Evolutionary conservation across 768 basidiomycete species (phyloP).

Genomic region (Thelephora aurantiotincta): DNA sequence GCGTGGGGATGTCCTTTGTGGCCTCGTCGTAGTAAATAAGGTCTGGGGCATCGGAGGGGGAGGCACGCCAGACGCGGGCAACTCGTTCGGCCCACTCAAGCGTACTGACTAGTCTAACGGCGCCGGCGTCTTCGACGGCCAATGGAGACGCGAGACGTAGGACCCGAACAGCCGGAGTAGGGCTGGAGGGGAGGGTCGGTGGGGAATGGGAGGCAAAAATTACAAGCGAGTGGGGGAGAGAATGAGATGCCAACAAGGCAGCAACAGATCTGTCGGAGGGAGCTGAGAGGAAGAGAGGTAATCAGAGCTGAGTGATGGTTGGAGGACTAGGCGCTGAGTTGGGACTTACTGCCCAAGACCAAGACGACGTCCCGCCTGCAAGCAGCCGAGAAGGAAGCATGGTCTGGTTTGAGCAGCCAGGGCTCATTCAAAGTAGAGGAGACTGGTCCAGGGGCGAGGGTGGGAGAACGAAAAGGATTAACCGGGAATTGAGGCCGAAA

Average conservation of each 20-base stretch:
- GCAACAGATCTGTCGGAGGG: conserved; percentile 19
- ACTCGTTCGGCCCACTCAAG: conserved; percentile 28
- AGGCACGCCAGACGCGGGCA: conserved; percentile 21
- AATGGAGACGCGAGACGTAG: conserved; percentile 20
- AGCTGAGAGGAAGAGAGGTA: conserved; percentile 9
- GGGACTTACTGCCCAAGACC: conserved; percentile 22
- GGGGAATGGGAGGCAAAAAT: conserved; percentile 23
- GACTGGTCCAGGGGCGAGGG: conserved; percentile 1
- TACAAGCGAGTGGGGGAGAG: conserved; percentile 22
- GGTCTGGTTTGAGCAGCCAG: conserved; percentile 15
- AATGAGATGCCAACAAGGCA: conserved; percentile 19
- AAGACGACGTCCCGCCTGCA: conserved; percentile 21
- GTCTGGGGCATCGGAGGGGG: conserved; percentile 15
- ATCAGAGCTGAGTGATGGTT: background rate
- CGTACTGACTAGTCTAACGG: conserved; percentile 20
- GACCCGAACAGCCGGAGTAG: conserved; percentile 19
- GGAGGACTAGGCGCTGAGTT: background rate
- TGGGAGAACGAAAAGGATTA: conserved; percentile 18
- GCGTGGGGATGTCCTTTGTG: conserved; percentile 13
- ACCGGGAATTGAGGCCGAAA: conserved; percentile 21
- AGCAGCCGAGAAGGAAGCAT: conserved; percentile 9
- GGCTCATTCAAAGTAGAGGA: conserved; percentile 12
- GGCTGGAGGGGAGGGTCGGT: conserved; percentile 14
- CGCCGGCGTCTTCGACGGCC: conserved; percentile 18
- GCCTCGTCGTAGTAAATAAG: conserved; percentile 15